Conservation (phyloP, 768 basidiomycete genomes). For the Peribolospora kevripleyi region DNA sequence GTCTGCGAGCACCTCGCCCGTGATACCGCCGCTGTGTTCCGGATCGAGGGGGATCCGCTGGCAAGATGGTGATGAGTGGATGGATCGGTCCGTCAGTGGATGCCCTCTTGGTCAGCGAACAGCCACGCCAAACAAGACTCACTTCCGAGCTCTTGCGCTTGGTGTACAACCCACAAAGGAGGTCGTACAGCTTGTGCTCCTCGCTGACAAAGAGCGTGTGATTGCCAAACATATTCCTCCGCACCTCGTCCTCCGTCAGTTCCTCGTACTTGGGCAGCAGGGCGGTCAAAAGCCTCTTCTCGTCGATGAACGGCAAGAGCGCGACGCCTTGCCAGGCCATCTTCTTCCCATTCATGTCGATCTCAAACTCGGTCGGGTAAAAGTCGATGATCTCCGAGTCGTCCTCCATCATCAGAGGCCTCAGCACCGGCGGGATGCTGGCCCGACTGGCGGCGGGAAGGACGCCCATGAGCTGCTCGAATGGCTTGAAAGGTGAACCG, state of each 20-base stretch:
- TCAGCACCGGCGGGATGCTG: constrained; percentile 71
- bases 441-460: constrained; percentile 81
- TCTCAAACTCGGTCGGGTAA: constrained; percentile 71
- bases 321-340: constrained; percentile 99
- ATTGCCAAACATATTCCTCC: constrained; percentile 62
- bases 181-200: constrained; percentile 62
- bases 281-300: constrained; percentile 52
- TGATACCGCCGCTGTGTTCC: constrained; percentile 48
- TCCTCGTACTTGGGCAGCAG: constrained; percentile 36
- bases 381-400: constrained; percentile 88
- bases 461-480: constrained; percentile 93
- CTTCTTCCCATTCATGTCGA: constrained; percentile 99
- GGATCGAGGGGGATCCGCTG: constrained; percentile 54
- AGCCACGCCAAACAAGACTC: constrained; percentile 13
- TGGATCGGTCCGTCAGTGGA: neutral
- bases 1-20: constrained; percentile 55
- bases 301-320: constrained; percentile 82
- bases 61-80: neutral
- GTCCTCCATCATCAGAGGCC: constrained; percentile 58
- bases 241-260: constrained; percentile 56
- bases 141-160: constrained; percentile 64
- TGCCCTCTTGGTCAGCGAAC: neutral
- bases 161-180: constrained; percentile 68
- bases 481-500: constrained; percentile 76
- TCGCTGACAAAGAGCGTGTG: constrained; percentile 61